Percentiles rank a stretch among this genome's conserved stretches.
These are phyloP conservation scores for Chalciporus sp. DNA, from an alignment of 1,284 basidiomycete genomes.

Conservation along the genomic window DNA sequence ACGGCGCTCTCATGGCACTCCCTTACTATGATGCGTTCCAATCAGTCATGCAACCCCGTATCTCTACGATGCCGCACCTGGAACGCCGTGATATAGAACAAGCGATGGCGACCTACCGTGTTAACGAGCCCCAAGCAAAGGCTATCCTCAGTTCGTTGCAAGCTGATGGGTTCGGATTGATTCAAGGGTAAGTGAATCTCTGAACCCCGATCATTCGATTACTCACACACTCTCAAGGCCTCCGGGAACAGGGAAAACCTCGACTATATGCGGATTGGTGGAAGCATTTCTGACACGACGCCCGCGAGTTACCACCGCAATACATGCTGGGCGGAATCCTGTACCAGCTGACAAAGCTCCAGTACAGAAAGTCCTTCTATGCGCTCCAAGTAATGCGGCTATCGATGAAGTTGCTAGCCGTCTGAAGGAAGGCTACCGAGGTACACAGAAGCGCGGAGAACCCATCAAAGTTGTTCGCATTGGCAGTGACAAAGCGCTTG, in stretches of 20 bases:
- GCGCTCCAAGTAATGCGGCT: slow-evolving; percentile 98
- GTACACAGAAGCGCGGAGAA: slow-evolving; percentile 55
- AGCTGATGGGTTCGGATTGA: slow-evolving; percentile 84
- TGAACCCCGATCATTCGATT: slow-evolving; percentile 1
- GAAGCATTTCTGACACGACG: slow-evolving; percentile 78
- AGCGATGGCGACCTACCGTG: slow-evolving; percentile 71
- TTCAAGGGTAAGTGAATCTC: slow-evolving; percentile 80
- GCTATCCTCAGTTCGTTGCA: slow-evolving; percentile 83
- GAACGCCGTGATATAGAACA: slow-evolving; percentile 58
- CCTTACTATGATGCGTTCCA: slow-evolving; percentile 81
- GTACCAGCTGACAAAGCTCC: slow-evolving; percentile 50
- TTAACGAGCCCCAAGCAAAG: slow-evolving; percentile 94
- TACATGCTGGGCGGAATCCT: slow-evolving; percentile 47
- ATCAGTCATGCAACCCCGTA: slow-evolving; percentile 69
- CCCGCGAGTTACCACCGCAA: slow-evolving; percentile 47
- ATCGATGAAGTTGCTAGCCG: slow-evolving; percentile 96
- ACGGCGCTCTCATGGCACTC: slow-evolving; percentile 81
- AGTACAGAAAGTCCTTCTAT: slow-evolving; percentile 83
- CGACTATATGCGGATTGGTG: slow-evolving; percentile 95
- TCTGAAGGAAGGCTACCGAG: slow-evolving; percentile 77
- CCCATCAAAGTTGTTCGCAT: slow-evolving; percentile 86
- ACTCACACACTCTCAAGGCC: slow-evolving; percentile 50
- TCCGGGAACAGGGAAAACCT: slow-evolving; percentile 98
- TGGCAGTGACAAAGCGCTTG: slow-evolving; percentile 81
- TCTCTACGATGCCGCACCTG: slow-evolving; percentile 52